Evolutionary conservation across 352 stramenopile genomes (phyloP), one percentile per base, ranked within the genome.

Genomic region (Sclerospora graminicola): DNA sequence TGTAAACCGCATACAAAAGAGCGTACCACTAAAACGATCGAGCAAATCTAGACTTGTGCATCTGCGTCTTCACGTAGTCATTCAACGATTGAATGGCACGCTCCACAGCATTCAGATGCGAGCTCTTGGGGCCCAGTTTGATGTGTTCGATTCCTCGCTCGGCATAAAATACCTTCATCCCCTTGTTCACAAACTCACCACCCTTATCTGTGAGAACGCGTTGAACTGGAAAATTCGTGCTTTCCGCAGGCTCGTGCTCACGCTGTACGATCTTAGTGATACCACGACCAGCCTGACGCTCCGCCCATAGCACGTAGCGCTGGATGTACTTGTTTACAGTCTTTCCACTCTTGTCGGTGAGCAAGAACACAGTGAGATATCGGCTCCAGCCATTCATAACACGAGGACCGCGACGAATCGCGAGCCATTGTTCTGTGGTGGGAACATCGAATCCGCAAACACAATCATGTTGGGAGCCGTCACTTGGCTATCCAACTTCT

Each of bases 181-280:
- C 19, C 1, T 23, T 9, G n/a, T 41, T 52, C 10, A 47, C 30
- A 6, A 26, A 26, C 21, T 26, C 21, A 26, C 21, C 21, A 26
- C 21, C 21, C 21, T 26, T 26, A 26, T 26, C 21, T 26, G 21
- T 26, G 21, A 26, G 21, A 26, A 26, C 21, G 21, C 21, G 21
- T 26, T 26, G 36, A 9, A n/a, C n/a, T n/a, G n/a, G n/a, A n/a
- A 45, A 41, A 8, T 9, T 20, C 8, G 14, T 23, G 10, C 30
- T 45, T 19, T 45, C 36, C 0, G 31, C 26, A 1, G 30, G 30
- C 1, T 47, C 23, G 14, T 30, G 41, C 15, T 45, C 35, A 10
- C 28, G 11, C 8, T 52, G 28, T 7, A 52, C n/a, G 13, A 52
- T 41, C 8, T 52, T 52, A 10, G 39, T 50, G 19, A 42, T 42